Evolutionary conservation across 495 filamentous ascomycete species (phyloP), one percentile per base, ranked within the genome.

Genomic region (Penicillium bovifimosum): DNA sequence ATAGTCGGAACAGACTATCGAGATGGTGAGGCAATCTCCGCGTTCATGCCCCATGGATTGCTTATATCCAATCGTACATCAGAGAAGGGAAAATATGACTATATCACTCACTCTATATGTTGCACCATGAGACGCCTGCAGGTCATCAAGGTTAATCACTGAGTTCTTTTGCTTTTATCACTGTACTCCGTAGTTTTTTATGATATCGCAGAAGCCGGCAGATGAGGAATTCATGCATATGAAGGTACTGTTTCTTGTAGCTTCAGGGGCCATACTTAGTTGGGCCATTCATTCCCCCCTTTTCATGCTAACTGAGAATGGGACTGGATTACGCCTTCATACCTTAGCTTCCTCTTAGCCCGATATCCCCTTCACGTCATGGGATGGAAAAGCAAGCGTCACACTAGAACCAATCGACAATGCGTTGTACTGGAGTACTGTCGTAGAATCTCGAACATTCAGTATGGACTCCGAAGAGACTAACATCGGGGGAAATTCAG

Each of bases 1-100:
- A 58, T 58, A 63, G 57, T 58, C 45, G 48, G 52, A 52, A 53
- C 55, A 48, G 45, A 63, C 56, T 60, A 60, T 63, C 56, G 56
- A 58, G 59, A 61, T 61, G 53, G 52, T 41, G 52, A 47, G 35
- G 58, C 49, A 54, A 44, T 24, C 34, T 41, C 34, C 47, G 35
- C 36, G 31, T 33, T 41, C 33, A 9, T 24, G 20, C 20, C 4
- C 20, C 20, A 24, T 16, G n/a, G n/a, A n/a, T n/a, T n/a, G n/a
- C n/a, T n/a, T n/a, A 6, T n/a, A 36, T 36, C 34, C 34, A 10
- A 32, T 38, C 38, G 16, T 43, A 49, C 40, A 36, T 14, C n/a
- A 36, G 34, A 16, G 8, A 14, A 36, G 14, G 43, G 43, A 42
- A 53, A 41, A 36, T 17, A 32, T 10, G 35, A 24, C 20, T 36